Percentiles rank a stretch among this genome's conserved stretches.
phyloP scores from a whole-genome alignment of 1,284 basidiomycete genomes.

The Kalmanozyma brasiliensis region DNA sequence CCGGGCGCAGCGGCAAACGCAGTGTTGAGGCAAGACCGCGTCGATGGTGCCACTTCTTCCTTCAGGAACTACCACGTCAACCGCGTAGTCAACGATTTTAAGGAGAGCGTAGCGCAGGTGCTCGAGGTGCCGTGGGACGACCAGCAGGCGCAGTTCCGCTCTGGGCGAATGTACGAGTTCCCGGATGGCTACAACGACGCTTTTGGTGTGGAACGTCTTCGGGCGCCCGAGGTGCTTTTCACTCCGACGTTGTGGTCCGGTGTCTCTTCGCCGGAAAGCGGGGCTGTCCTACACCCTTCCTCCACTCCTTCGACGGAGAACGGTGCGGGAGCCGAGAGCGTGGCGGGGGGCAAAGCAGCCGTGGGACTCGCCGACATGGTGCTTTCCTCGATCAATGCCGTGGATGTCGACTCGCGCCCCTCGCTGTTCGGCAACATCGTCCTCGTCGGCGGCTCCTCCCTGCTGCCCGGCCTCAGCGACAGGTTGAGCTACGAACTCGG shows the following conservation, averaged over 20 bases:
- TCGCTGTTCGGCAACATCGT: conserved; percentile 92
- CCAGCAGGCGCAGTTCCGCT: conserved; percentile 70
- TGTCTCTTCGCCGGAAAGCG: conserved; percentile 26
- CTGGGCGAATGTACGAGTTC: conserved; percentile 82
- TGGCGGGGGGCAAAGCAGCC: conserved; percentile 19
- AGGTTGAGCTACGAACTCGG: conserved; percentile 83
- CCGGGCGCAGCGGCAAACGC: conserved; percentile 75
- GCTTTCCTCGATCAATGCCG: conserved; percentile 80
- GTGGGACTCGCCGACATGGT: conserved; percentile 72
- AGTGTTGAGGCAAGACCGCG: conserved; percentile 60
- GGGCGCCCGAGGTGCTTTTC: conserved; percentile 90
- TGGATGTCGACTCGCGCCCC: conserved; percentile 90
- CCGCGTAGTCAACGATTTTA: conserved; percentile 90
- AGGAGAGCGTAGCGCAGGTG: conserved; percentile 86
- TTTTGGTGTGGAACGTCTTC: conserved; percentile 84
- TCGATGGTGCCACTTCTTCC: conserved; percentile 73
- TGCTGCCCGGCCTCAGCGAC: conserved; percentile 87
- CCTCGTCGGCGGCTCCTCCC: conserved; percentile 88
- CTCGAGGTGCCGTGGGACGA: conserved; percentile 89
- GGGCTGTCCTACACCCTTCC: conserved; percentile 21
- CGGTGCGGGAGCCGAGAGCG: conserved; percentile 3
- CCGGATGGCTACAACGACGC: conserved; percentile 89
- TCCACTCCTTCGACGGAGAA: conserved; percentile 1
- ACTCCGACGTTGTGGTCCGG: conserved; percentile 76
- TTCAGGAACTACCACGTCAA: conserved; percentile 86